A percentile compares a stretch with the other conserved stretches of the same genome.
Conservation (phyloP, 1,284 basidiomycete species). For the Moesziomyces sp. region DNA sequence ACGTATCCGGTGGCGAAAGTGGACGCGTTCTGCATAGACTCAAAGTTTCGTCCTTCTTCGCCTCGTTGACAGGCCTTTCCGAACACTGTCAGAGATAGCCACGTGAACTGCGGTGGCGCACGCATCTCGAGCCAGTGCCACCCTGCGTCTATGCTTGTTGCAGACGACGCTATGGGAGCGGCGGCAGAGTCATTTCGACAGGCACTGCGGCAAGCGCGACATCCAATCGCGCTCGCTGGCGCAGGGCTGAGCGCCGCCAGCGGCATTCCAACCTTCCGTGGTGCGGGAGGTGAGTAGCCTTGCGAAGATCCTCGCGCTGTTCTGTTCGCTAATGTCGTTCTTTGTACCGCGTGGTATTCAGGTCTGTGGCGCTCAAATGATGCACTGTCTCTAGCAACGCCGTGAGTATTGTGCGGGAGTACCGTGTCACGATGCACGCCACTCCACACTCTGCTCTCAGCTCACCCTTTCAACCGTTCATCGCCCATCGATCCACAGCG, state of each 20-base stretch:
- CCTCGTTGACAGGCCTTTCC: too few relatives aligned
- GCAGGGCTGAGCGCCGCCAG: conserved; percentile 73
- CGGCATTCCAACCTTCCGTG: conserved; percentile 76
- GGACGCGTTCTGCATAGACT: too few relatives aligned
- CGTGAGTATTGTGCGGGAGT: conserved; percentile 49
- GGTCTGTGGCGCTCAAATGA: conserved; percentile 74
- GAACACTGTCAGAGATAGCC: too few relatives aligned
- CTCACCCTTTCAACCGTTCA: background rate
- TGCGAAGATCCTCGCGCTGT: background rate
- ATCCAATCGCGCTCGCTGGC: conserved; percentile 73
- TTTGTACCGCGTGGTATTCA: background rate
- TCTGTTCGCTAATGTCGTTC: background rate
- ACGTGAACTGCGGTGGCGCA: too few relatives aligned
- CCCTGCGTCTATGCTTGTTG: too few relatives aligned
- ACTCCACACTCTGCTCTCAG: background rate
- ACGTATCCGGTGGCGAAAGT: too few relatives aligned
- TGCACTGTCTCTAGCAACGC: conserved; percentile 74
- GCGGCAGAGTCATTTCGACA: conserved; percentile 59
- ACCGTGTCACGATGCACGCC: background rate
- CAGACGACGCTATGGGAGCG: conserved; percentile 5
- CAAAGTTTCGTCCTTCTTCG: too few relatives aligned
- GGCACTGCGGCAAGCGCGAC: conserved; percentile 68
- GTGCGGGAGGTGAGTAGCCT: conserved; percentile 70
- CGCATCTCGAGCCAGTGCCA: too few relatives aligned
- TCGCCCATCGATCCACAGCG: conserved; percentile 22